phyloP scores from a whole-genome alignment of 345 rosid species.

The Hibiscus syriacus region DNA sequence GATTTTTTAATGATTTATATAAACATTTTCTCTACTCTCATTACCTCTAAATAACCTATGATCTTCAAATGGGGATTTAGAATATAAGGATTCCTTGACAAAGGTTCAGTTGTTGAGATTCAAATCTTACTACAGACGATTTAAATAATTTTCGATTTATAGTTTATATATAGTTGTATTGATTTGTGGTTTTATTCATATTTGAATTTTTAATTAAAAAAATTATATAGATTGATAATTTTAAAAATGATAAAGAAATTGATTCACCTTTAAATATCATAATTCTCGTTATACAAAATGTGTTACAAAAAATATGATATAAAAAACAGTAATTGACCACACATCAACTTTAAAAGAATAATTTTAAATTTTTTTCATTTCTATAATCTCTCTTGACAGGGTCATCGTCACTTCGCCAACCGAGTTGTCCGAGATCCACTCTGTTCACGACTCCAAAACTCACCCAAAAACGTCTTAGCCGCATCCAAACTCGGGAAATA shows the following conservation, averaged over 20 bases:
- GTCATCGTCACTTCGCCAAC: constrained; percentile 2
- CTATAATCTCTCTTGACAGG: not conserved
- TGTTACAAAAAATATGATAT: not conserved
- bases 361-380: not conserved
- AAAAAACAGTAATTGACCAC: not conserved
- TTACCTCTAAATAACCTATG: no score
- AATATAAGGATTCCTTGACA: no score
- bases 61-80: no score
- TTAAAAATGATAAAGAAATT: not conserved
- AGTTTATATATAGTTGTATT: no score
- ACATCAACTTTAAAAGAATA: not conserved
- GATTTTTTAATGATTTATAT: no score
- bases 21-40: no score
- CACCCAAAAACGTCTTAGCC: constrained; percentile 87
- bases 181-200: no score
- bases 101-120: no score
- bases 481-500: constrained; percentile 93
- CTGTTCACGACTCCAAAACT: constrained; percentile 45
- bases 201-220: no score
- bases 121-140: no score
- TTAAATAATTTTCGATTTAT: no score
- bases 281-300: not conserved
- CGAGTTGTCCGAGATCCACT: not conserved
- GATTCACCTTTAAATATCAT: not conserved
- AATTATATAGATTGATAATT: no score